Conservation (phyloP, 1,139 yeast species). For the Yamadazyma aaseri region DNA sequence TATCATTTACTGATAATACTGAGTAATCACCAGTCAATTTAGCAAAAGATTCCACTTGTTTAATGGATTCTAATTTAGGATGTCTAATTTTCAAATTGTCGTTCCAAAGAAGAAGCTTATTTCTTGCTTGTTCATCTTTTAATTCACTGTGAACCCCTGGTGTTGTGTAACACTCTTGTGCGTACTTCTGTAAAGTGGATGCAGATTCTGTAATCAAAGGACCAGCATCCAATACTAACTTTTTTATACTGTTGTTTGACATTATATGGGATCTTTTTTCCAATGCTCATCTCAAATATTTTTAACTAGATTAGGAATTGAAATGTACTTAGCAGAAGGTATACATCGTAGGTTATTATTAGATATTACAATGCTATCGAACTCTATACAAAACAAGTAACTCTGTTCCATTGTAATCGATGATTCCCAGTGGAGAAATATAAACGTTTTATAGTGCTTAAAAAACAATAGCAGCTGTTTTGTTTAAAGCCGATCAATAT, state of each 20-base stretch:
- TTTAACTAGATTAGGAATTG: no score
- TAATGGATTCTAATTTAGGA: slow-evolving; percentile 65
- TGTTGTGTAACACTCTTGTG: slow-evolving; percentile 73
- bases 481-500: no score
- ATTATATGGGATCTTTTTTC: slow-evolving; percentile 1
- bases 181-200: slow-evolving; percentile 68
- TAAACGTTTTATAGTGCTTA: no score
- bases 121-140: slow-evolving; percentile 80
- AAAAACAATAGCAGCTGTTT: no score
- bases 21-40: slow-evolving; percentile 87
- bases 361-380: no score
- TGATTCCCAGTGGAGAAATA: no score
- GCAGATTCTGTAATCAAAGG: slow-evolving; percentile 88
- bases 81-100: slow-evolving; percentile 65
- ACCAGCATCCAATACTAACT: slow-evolving; percentile 87
- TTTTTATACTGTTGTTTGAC: slow-evolving; percentile 31
- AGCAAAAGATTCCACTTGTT: slow-evolving; percentile 72
- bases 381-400: no score
- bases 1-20: slow-evolving; percentile 86
- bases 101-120: slow-evolving; percentile 77
- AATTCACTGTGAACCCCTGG: slow-evolving; percentile 90
- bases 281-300: slow-evolving; percentile 10
- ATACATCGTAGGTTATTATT: no score
- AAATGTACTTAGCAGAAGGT: no score
- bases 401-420: no score